Conservation (phyloP, 2,329 filamentous ascomycete genomes). For the Phialophora expanda region DNA sequence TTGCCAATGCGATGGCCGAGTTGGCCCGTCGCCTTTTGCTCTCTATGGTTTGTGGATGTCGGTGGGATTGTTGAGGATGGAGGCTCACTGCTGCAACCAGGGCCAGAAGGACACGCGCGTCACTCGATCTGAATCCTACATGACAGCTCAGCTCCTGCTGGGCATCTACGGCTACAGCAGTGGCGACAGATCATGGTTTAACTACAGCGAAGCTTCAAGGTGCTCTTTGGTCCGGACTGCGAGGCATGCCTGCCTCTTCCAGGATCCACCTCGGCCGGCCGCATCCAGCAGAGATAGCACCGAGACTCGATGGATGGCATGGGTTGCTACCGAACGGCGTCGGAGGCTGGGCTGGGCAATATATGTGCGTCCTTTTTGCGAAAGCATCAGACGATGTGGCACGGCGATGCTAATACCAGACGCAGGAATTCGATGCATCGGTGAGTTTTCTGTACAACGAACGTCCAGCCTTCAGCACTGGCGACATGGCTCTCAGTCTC, state of each 20-base stretch:
- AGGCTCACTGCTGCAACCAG: not conserved
- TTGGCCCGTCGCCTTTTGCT: conserved; percentile 8
- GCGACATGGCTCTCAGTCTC: conserved; percentile 10
- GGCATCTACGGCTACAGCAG: conserved; percentile 15
- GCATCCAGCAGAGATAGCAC: not conserved
- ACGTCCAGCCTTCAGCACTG: conserved; percentile 2
- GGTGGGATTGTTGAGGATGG: not conserved
- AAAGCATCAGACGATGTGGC: not conserved
- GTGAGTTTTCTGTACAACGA: conserved; percentile 13
- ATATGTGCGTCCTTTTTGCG: conserved; percentile 7
- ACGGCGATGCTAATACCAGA: not conserved
- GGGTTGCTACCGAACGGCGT: conserved; percentile 10
- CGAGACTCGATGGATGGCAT: conserved; percentile 10
- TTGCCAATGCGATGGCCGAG: conserved; percentile 14
- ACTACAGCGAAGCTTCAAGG: conserved; percentile 1
- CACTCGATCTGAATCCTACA: conserved; percentile 11
- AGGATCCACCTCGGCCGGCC: not conserved
- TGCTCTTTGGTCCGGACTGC: not conserved
- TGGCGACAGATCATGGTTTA: conserved; percentile 12
- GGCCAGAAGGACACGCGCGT: conserved; percentile 1
- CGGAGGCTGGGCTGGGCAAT: conserved; percentile 16
- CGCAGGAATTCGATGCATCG: conserved; percentile 17
- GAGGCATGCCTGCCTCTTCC: conserved; percentile 7
- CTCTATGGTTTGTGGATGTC: not conserved
- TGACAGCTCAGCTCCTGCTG: conserved; percentile 13